Conservation (phyloP, 148 eudicot genomes). For the Hydrangea macrophylla region DNA sequence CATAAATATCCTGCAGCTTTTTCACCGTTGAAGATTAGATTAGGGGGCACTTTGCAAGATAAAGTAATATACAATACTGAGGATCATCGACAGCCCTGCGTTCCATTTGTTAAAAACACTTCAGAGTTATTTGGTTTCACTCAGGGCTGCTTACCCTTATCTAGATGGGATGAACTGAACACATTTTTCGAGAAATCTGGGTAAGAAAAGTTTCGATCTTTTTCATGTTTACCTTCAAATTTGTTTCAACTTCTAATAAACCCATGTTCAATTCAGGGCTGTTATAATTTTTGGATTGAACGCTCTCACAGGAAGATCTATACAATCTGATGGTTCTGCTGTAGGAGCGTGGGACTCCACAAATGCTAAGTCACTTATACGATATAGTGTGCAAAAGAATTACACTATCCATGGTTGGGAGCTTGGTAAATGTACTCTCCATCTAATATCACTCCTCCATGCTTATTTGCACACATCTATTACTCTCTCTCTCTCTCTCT, state of each 20-base stretch:
- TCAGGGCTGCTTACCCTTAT: slow-evolving; percentile 67
- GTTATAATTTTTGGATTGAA: slow-evolving; percentile 70
- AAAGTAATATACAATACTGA: slow-evolving; percentile 61
- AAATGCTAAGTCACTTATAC: slow-evolving; percentile 74
- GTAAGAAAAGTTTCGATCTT: slow-evolving; percentile 25
- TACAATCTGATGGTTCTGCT: slow-evolving; percentile 38
- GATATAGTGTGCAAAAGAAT: slow-evolving; percentile 66
- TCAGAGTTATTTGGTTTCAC: slow-evolving; percentile 66
- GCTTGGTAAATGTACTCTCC: slow-evolving; percentile 46
- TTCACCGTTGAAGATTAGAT: slow-evolving; percentile 83
- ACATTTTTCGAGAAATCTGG: slow-evolving; percentile 63
- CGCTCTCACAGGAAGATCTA: slow-evolving; percentile 71
- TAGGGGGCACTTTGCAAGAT: slow-evolving; percentile 90
- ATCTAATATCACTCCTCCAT: neutral
- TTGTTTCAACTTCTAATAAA: neutral
- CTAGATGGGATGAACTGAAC: slow-evolving; percentile 85
- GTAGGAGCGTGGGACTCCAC: slow-evolving; percentile 73
- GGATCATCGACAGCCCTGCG: slow-evolving; percentile 47
- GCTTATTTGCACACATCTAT: neutral
- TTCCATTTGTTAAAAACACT: slow-evolving; percentile 37
- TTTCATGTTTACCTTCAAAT: neutral
- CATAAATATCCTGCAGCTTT: slow-evolving; percentile 62
- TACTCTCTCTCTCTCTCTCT: too few relatives aligned
- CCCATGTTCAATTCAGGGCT: slow-evolving; percentile 47
- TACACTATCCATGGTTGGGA: slow-evolving; percentile 79